These are phyloP conservation scores for Akanthomyces dipterigenus DNA, from an alignment of 2,329 filamentous ascomycete species.

Conservation along the genomic window DNA sequence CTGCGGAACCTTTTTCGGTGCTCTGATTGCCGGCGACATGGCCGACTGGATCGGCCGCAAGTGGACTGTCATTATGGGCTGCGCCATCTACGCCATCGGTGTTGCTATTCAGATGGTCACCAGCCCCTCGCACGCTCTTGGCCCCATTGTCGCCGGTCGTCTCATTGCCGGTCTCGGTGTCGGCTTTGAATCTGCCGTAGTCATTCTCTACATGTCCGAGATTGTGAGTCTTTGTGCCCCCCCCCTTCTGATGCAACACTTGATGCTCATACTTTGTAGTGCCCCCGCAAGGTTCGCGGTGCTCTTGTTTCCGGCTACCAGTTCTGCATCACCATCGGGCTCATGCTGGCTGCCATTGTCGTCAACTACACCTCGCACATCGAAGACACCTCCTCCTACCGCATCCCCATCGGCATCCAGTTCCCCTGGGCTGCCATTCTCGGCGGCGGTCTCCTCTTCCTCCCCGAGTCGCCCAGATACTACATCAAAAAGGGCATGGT, in stretches of 20 bases:
- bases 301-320: slow-evolving; percentile 77
- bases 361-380: slow-evolving; percentile 63
- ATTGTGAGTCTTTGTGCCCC: slow-evolving; percentile 46
- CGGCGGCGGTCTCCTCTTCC: slow-evolving; percentile 61
- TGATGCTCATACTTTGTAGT: slow-evolving; percentile 23
- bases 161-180: slow-evolving; percentile 71
- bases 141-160: slow-evolving; percentile 64
- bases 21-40: slow-evolving; percentile 69
- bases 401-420: slow-evolving; percentile 75
- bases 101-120: slow-evolving; percentile 59
- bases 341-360: slow-evolving; percentile 68
- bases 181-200: slow-evolving; percentile 72
- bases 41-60: slow-evolving; percentile 70
- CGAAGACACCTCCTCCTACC: slow-evolving; percentile 60
- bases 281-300: slow-evolving; percentile 65
- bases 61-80: slow-evolving; percentile 65
- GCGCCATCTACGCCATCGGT: slow-evolving; percentile 63
- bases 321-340: slow-evolving; percentile 74
- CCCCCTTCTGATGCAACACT: slow-evolving; percentile 5
- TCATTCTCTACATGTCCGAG: slow-evolving; percentile 84
- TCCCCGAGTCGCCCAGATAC: slow-evolving; percentile 82
- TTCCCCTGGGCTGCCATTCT: slow-evolving; percentile 76
- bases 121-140: slow-evolving; percentile 40
- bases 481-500: slow-evolving; percentile 72
- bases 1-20: slow-evolving; percentile 70